Percentiles rank a stretch among this genome's conserved stretches.
These are phyloP conservation scores for Calamus simplicifolius DNA, from an alignment of 176 grass and related monocot genomes.

Conservation along the genomic window DNA sequence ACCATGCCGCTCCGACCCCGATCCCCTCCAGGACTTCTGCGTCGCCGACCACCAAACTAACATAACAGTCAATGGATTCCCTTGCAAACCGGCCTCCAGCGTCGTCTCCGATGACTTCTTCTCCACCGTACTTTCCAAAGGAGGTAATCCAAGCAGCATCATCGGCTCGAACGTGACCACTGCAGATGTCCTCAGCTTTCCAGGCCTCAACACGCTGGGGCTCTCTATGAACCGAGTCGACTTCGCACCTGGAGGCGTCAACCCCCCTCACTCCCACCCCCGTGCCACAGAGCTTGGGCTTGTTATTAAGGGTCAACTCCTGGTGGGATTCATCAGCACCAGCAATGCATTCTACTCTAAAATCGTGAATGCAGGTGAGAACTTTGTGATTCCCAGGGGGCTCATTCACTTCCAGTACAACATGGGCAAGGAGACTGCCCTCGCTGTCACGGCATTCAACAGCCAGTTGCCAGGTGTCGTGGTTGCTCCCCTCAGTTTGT, in stretches of 20 bases:
- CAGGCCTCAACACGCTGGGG: constrained; percentile 78
- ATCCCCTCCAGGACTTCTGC: constrained; percentile 77
- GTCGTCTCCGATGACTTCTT: constrained; percentile 80
- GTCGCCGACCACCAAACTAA: constrained; percentile 20
- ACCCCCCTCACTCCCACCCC: constrained; percentile 81
- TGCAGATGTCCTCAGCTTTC: constrained; percentile 62
- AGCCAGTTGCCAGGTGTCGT: constrained; percentile 46
- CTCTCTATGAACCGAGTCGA: constrained; percentile 84
- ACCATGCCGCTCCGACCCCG: constrained; percentile 28
- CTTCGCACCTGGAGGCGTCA: constrained; percentile 63
- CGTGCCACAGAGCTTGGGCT: constrained; percentile 56
- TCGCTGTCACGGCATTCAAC: constrained; percentile 43
- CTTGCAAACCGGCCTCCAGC: constrained; percentile 47
- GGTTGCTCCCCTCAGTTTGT: constrained; percentile 30
- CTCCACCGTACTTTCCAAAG: constrained; percentile 22
- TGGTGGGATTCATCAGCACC: constrained; percentile 63
- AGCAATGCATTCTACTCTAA: constrained; percentile 44
- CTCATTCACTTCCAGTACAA: constrained; percentile 77
- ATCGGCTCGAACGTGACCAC: constrained; percentile 15
- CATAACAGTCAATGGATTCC: constrained; percentile 36
- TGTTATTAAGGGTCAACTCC: constrained; percentile 32
- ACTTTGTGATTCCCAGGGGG: constrained; percentile 59
- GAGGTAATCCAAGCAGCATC: constrained; percentile 28
- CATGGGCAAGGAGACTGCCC: constrained; percentile 24
- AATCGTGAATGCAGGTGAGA: constrained; percentile 34